A percentile compares a stretch with the other conserved stretches of the same genome.
These are phyloP conservation scores for Excoecaria cochinchinensis DNA, from an alignment of 345 rosid species.

Conservation along the genomic window DNA sequence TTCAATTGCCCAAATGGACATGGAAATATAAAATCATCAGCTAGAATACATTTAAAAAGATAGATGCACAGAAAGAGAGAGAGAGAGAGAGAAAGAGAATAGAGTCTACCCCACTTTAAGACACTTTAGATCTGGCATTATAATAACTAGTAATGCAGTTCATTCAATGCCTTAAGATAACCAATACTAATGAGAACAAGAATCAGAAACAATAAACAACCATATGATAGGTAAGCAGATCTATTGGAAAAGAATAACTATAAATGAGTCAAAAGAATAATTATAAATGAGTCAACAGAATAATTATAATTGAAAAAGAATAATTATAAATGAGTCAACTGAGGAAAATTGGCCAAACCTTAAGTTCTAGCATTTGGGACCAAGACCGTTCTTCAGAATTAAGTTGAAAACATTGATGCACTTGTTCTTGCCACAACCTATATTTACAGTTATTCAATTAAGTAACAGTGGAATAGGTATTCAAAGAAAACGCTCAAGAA, in stretches of 20 bases:
- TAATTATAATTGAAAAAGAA: neutral
- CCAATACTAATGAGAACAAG: neutral
- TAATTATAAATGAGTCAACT: neutral
- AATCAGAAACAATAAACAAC: neutral
- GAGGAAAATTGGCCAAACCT: conserved; percentile 38
- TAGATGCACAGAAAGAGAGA: too few relatives aligned
- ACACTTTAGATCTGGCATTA: neutral
- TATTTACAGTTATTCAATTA: conserved; percentile 21
- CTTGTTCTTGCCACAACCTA: conserved; percentile 67
- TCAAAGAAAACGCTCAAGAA: conserved; percentile 1
- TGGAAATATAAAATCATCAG: neutral
- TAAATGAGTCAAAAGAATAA: neutral
- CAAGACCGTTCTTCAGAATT: conserved; percentile 39
- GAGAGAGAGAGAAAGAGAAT: neutral
- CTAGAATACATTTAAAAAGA: neutral
- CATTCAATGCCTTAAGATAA: neutral
- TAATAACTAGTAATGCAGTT: neutral
- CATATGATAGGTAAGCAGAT: neutral
- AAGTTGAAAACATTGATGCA: conserved; percentile 37
- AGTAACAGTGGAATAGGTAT: conserved; percentile 4
- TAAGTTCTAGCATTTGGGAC: conserved; percentile 48
- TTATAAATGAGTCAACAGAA: neutral
- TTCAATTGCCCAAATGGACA: neutral
- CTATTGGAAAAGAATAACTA: neutral
- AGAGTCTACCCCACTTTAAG: neutral